These are phyloP conservation scores for Cryptococcus amylolentus DNA, from an alignment of 1,284 basidiomycete species.

Conservation along the genomic window DNA sequence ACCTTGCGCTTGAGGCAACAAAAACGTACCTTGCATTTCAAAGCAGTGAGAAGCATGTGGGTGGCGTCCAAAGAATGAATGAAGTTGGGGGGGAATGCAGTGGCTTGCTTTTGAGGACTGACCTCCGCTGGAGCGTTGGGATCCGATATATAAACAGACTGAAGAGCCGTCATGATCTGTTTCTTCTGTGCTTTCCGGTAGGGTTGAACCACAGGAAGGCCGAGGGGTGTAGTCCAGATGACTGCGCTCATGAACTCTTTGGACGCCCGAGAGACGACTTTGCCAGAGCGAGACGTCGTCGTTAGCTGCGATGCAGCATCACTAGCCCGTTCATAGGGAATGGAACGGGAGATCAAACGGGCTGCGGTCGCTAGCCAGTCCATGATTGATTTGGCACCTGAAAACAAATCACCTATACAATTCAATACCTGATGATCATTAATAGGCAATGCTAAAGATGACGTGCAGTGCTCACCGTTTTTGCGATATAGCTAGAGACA, in stretches of 20 bases:
- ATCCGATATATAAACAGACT: slow-evolving; percentile 91
- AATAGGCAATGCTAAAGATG: not conserved
- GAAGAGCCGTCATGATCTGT: slow-evolving; percentile 72
- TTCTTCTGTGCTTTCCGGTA: slow-evolving; percentile 85
- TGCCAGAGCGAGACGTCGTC: slow-evolving; percentile 7
- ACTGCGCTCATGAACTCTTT: slow-evolving; percentile 95
- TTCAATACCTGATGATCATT: slow-evolving; percentile 57
- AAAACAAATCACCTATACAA: slow-evolving; percentile 90
- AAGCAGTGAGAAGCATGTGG: slow-evolving; percentile 97
- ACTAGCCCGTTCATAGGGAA: slow-evolving; percentile 70
- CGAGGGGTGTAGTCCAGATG: slow-evolving; percentile 93
- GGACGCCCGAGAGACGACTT: slow-evolving; percentile 34
- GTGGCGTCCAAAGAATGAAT: slow-evolving; percentile 97
- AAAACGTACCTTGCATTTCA: slow-evolving; percentile 70
- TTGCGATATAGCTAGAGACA: slow-evolving; percentile 79
- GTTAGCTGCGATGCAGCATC: slow-evolving; percentile 48
- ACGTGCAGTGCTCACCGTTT: slow-evolving; percentile 54
- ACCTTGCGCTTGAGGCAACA: not conserved
- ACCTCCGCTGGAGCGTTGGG: slow-evolving; percentile 77
- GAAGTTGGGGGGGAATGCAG: slow-evolving; percentile 98
- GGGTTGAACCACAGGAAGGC: slow-evolving; percentile 92
- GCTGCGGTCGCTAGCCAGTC: slow-evolving; percentile 83
- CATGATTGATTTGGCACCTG: slow-evolving; percentile 86
- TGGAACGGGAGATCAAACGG: slow-evolving; percentile 80
- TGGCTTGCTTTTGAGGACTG: slow-evolving; percentile 80